phyloP scores from a whole-genome alignment of 192 early-diverging fungal species.

The Phycomyces blakesleeanus region DNA sequence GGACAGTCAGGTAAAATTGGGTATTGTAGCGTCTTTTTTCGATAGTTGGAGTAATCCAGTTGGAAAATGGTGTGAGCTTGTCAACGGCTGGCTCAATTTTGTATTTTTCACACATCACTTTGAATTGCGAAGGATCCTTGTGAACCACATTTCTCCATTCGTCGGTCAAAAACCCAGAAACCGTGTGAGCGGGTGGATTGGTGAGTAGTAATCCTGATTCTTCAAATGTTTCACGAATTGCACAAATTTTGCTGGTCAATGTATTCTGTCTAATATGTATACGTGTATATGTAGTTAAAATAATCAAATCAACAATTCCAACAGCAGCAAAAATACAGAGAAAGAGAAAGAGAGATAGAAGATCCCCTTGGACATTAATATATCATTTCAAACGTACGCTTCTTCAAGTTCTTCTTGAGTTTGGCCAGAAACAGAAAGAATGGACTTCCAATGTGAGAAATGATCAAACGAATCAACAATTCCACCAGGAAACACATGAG shows the following conservation, averaged over 20 bases:
- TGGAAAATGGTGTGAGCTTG: constrained; percentile 54
- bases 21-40: constrained; percentile 61
- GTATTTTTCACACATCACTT: constrained; percentile 42
- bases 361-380: too few species aligned
- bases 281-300: too few species aligned
- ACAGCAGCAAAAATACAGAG: too few species aligned
- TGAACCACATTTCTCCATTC: constrained; percentile 51
- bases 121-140: constrained; percentile 46
- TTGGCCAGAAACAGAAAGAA: constrained; percentile 10
- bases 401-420: constrained; percentile 33
- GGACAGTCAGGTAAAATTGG: constrained; percentile 61
- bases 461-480: constrained; percentile 25
- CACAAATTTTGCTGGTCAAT: constrained; percentile 53
- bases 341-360: too few species aligned
- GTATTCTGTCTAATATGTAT: constrained; percentile 10
- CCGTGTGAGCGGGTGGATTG: constrained; percentile 26
- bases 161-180: background rate
- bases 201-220: constrained; percentile 69
- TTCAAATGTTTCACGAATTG: constrained; percentile 79
- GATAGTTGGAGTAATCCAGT: constrained; percentile 61
- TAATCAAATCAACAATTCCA: too few species aligned
- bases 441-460: constrained; percentile 18
- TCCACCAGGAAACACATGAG: constrained; percentile 52
- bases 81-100: constrained; percentile 41
- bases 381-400: constrained; percentile 14